Percentiles rank a stretch among this genome's conserved stretches.
Conservation (phyloP, 768 basidiomycete species). For the Exsudoporus frostii region DNA sequence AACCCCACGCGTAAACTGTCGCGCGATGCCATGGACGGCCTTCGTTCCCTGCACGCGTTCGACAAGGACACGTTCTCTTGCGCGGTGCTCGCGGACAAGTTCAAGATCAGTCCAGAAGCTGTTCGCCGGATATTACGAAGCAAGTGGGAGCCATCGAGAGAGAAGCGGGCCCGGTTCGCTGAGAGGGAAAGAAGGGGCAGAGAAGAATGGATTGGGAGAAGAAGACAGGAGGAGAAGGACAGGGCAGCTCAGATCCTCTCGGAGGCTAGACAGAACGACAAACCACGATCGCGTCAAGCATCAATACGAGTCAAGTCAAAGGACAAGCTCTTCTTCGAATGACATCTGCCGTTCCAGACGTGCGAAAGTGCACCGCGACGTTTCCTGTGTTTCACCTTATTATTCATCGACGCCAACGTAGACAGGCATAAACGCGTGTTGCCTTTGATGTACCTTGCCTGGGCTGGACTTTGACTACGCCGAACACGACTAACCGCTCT, state of each 20-base stretch:
- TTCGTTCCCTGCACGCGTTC: constrained; percentile 61
- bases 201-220: constrained; percentile 37
- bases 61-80: constrained; percentile 66
- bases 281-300: constrained; percentile 7
- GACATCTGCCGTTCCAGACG: constrained; percentile 13
- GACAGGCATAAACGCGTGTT: constrained; percentile 1
- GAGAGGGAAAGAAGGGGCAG: constrained; percentile 48
- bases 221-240: constrained; percentile 41
- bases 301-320: constrained; percentile 26
- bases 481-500: constrained; percentile 1
- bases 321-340: constrained; percentile 44
- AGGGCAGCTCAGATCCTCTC: constrained; percentile 35
- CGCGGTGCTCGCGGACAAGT: constrained; percentile 67
- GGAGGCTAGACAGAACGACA: constrained; percentile 15
- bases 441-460: constrained; percentile 7
- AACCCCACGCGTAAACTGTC: constrained; percentile 76
- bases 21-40: constrained; percentile 78
- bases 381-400: not conserved
- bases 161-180: constrained; percentile 47
- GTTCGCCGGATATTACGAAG: constrained; percentile 77
- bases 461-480: not conserved
- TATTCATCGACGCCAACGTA: not conserved
- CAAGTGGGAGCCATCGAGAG: constrained; percentile 61
- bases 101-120: constrained; percentile 78
- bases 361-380: constrained; percentile 7